A percentile compares a stretch with the other conserved stretches of the same genome.
Evolutionary conservation across 1,284 basidiomycete species (phyloP).

Genomic region (Anthracocystis panici-leucophaei): DNA sequence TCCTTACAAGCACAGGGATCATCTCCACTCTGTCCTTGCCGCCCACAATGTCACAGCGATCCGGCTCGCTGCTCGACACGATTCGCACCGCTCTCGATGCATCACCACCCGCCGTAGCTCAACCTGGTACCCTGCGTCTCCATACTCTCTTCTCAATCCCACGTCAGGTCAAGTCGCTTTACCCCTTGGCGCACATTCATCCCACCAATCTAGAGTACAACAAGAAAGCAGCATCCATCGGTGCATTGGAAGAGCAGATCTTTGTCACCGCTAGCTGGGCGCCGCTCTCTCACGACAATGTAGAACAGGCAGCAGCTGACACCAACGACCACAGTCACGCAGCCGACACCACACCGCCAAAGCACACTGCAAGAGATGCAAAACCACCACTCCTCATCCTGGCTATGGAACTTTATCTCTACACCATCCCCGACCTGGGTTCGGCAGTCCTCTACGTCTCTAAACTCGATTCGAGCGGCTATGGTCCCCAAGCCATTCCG

Average conservation of each 20-base stretch:
- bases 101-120: slow-evolving; percentile 33
- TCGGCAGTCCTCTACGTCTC: slow-evolving; percentile 87
- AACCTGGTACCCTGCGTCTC: slow-evolving; percentile 43
- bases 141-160: slow-evolving; percentile 63
- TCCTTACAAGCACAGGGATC: too few relatives aligned
- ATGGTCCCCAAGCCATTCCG: slow-evolving; percentile 70
- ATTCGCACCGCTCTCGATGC: slow-evolving; percentile 23
- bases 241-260: slow-evolving; percentile 31
- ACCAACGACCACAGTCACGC: background rate
- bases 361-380: slow-evolving; percentile 57
- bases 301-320: slow-evolving; percentile 3
- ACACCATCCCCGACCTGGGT: slow-evolving; percentile 78
- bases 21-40: too few relatives aligned
- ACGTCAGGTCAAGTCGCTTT: slow-evolving; percentile 57
- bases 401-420: slow-evolving; percentile 85
- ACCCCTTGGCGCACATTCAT: slow-evolving; percentile 65
- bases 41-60: slow-evolving; percentile 6
- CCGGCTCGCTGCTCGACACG: slow-evolving; percentile 30
- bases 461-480: slow-evolving; percentile 93
- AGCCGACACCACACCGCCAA: slow-evolving; percentile 53
- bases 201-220: slow-evolving; percentile 40
- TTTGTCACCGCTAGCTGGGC: slow-evolving; percentile 56
- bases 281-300: slow-evolving; percentile 9
- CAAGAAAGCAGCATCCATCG: slow-evolving; percentile 27
- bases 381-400: slow-evolving; percentile 73